A percentile compares a stretch with the other conserved stretches of the same genome.
Evolutionary conservation across 306 rosid species (phyloP).

Genomic region (Medicago ruthenica): DNA sequence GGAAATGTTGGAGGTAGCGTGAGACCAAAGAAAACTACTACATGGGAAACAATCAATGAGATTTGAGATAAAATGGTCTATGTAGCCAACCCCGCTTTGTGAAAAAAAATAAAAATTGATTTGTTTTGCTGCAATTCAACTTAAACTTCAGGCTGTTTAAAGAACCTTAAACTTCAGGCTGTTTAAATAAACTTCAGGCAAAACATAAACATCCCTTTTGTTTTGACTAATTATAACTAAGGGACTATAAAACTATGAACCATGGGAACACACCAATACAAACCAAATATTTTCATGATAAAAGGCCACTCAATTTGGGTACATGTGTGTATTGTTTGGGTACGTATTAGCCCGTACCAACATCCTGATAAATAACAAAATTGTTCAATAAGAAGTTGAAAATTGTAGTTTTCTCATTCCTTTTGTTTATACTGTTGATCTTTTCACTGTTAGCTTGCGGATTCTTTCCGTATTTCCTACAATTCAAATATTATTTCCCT

Average conservation of each 20-base stretch:
- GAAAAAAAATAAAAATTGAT: not conserved
- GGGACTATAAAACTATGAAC: not conserved
- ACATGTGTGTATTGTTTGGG: constrained; percentile 6
- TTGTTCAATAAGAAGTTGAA: not conserved
- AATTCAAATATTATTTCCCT: not conserved
- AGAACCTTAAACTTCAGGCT: too few relatives aligned
- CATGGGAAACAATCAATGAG: not conserved
- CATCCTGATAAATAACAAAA: not conserved
- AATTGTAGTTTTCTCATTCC: not conserved
- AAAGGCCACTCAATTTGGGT: not conserved
- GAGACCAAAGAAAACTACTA: not conserved
- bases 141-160: not conserved
- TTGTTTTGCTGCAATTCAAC: not conserved
- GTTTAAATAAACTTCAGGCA: not conserved
- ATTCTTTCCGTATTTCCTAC: not conserved
- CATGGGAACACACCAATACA: not conserved
- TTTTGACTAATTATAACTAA: not conserved
- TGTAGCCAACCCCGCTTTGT: not conserved
- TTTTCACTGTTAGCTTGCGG: not conserved
- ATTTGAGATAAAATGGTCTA: not conserved
- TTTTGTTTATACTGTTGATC: not conserved
- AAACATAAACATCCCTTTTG: not conserved
- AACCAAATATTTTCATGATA: not conserved
- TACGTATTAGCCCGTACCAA: not conserved
- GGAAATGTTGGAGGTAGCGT: not conserved